Conservation (phyloP, 352 stramenopile species). For the Globisporangium carolinianum region DNA sequence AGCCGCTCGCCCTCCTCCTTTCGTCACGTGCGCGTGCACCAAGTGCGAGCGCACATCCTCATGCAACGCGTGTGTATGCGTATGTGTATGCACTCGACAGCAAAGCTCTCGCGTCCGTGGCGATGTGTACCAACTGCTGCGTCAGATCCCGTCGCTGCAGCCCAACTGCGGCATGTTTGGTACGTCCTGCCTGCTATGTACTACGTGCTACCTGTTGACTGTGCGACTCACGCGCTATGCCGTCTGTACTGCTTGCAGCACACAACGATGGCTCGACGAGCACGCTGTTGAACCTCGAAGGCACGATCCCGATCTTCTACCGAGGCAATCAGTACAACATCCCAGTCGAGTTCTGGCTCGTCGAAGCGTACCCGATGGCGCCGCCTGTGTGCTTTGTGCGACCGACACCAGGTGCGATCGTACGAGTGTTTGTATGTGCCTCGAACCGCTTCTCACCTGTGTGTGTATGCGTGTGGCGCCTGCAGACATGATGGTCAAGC, state of each 20-base stretch:
- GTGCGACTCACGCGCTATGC: not conserved
- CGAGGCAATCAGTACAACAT: conserved; percentile 89
- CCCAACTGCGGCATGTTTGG: conserved; percentile 82
- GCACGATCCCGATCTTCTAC: conserved; percentile 91
- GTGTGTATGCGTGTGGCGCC: not conserved
- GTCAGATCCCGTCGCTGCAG: conserved; percentile 81
- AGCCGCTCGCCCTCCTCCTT: no score
- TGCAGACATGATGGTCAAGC: conserved; percentile 83
- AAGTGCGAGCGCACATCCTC: no score
- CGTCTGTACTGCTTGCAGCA: conserved; percentile 21
- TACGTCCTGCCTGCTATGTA: conserved; percentile 12
- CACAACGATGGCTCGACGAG: conserved; percentile 85
- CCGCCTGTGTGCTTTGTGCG: conserved; percentile 85
- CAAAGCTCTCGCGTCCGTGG: conserved; percentile 79
- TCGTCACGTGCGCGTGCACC: not conserved
- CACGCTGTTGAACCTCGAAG: conserved; percentile 75
- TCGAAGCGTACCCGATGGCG: conserved; percentile 74
- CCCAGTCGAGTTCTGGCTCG: conserved; percentile 85
- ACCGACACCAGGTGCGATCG: conserved; percentile 43
- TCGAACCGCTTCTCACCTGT: not conserved
- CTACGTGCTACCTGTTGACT: not conserved
- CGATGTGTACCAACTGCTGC: conserved; percentile 80
- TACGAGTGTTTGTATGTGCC: not conserved
- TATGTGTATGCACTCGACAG: conserved; percentile 15
- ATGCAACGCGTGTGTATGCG: not conserved